A percentile compares a stretch with the other conserved stretches of the same genome.
Evolutionary conservation across 2,329 filamentous ascomycete genomes (phyloP).

Genomic region (Trichoderma sp.): DNA sequence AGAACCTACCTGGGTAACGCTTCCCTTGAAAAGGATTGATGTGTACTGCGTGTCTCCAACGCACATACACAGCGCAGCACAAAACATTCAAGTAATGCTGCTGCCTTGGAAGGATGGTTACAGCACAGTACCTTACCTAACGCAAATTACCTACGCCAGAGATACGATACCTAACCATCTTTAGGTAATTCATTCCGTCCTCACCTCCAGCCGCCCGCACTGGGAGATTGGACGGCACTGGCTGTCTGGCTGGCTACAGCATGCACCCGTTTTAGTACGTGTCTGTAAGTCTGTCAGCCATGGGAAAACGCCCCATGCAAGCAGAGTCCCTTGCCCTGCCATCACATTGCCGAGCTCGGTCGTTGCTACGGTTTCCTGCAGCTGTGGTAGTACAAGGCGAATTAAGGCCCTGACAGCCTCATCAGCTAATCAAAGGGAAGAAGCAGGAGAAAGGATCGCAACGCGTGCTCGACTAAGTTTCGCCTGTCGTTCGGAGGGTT

Average conservation of each 20-base stretch:
- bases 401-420: constrained; percentile 13
- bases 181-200: background rate
- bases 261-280: background rate
- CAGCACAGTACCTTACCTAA: background rate
- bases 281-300: background rate
- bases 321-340: background rate
- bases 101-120: background rate
- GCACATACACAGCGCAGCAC: background rate
- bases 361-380: constrained; percentile 8
- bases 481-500: background rate
- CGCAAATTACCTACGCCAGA: background rate
- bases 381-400: constrained; percentile 13
- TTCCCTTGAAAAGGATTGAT: too few relatives aligned
- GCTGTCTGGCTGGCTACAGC: background rate
- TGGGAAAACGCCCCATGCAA: background rate
- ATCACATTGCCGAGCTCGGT: background rate
- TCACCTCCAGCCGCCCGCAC: background rate
- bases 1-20: too few relatives aligned
- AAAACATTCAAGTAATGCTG: background rate
- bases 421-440: constrained; percentile 3
- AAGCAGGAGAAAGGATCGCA: constrained; percentile 3
- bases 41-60: background rate
- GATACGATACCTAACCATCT: background rate
- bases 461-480: background rate
- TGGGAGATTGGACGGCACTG: background rate